Percentiles rank a stretch among this genome's conserved stretches.
Evolutionary conservation across 495 filamentous ascomycete species (phyloP).

Genomic region (Neurospora sp.): DNA sequence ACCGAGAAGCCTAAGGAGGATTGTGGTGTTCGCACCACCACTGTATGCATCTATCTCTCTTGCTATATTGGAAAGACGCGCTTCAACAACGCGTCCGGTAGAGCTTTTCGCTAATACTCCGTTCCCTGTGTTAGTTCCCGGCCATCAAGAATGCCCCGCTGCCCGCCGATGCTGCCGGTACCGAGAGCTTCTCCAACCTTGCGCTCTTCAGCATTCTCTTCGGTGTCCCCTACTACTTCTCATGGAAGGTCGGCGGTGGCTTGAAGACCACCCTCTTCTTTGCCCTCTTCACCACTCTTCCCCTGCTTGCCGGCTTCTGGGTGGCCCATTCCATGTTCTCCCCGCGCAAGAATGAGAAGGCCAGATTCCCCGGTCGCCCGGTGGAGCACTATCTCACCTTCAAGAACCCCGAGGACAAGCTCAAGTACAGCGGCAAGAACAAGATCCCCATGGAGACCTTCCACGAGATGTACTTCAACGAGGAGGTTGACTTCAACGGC

Average conservation of each 20-base stretch:
- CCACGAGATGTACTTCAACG: conserved; percentile 82
- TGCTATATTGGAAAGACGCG: background rate
- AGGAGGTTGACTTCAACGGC: conserved; percentile 77
- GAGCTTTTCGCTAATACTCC: conserved; percentile 5
- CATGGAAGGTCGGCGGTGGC: conserved; percentile 60
- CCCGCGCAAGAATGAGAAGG: conserved; percentile 72
- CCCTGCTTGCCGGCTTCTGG: conserved; percentile 67
- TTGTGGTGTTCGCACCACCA: conserved; percentile 65
- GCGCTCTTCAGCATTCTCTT: conserved; percentile 47
- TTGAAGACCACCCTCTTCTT: conserved; percentile 64
- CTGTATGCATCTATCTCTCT: conserved; percentile 36
- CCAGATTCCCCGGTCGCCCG: conserved; percentile 60
- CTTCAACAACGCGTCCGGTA: conserved; percentile 5
- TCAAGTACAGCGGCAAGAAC: conserved; percentile 63
- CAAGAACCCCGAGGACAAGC: conserved; percentile 60
- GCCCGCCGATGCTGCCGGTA: conserved; percentile 63
- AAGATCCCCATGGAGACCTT: conserved; percentile 83
- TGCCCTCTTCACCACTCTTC: conserved; percentile 50
- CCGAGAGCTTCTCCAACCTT: conserved; percentile 59
- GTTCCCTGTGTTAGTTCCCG: conserved; percentile 44
- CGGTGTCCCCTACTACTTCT: conserved; percentile 54
- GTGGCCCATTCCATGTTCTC: conserved; percentile 51
- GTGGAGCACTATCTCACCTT: conserved; percentile 80
- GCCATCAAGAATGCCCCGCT: conserved; percentile 73
- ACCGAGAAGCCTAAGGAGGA: conserved; percentile 46